These are phyloP conservation scores for Fagopyrum homotropicum DNA, from an alignment of 148 eudicot species.

Conservation along the genomic window DNA sequence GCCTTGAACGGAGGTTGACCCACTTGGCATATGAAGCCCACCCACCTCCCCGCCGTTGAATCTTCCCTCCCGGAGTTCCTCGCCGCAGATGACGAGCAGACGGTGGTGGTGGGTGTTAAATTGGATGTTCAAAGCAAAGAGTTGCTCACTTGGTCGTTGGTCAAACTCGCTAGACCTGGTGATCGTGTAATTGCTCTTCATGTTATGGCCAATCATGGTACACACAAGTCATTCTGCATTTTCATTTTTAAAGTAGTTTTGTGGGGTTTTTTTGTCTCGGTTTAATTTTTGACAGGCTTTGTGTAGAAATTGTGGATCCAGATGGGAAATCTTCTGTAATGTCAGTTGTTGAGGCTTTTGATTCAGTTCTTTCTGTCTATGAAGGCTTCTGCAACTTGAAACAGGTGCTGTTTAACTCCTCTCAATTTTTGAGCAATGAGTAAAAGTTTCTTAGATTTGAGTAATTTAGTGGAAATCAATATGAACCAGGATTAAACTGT, in stretches of 20 bases:
- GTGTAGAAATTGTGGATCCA: conserved; percentile 49
- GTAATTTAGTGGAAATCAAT: not conserved
- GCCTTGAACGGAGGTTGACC: not conserved
- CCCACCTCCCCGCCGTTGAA: conserved; percentile 28
- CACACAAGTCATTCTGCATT: not conserved
- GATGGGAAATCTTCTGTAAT: conserved; percentile 61
- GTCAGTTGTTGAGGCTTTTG: conserved; percentile 77
- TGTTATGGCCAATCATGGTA: conserved; percentile 50
- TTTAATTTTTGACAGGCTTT: not conserved
- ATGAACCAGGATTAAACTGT: not conserved
- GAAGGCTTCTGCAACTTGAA: conserved; percentile 91
- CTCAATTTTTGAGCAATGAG: not conserved
- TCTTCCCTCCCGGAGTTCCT: not conserved
- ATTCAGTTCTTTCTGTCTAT: conserved; percentile 70
- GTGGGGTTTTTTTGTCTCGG: not conserved
- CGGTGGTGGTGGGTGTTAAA: conserved; percentile 87
- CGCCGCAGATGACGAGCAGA: conserved; percentile 35
- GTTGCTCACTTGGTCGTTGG: conserved; percentile 85
- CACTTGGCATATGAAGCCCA: conserved; percentile 28
- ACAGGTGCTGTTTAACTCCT: conserved; percentile 42
- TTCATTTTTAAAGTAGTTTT: not conserved
- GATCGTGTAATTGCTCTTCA: conserved; percentile 87
- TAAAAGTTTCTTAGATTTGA: not conserved
- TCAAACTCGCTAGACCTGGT: conserved; percentile 65
- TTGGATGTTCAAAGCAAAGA: conserved; percentile 68